phyloP scores from a whole-genome alignment of 2,329 filamentous ascomycete species.

The Lecanicillium sp. region DNA sequence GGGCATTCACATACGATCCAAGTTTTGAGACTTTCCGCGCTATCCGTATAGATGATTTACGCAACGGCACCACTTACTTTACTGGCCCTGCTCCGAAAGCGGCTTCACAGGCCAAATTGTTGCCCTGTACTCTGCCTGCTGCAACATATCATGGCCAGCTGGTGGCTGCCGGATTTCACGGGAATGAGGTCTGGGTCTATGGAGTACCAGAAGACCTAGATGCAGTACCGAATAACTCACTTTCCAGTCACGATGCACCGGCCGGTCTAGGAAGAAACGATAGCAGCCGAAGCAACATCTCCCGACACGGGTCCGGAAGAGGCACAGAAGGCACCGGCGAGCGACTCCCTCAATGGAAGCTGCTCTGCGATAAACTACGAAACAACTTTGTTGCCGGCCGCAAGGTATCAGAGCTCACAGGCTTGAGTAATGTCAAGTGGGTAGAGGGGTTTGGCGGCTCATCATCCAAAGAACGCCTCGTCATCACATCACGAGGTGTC shows the following conservation, averaged over 20 bases:
- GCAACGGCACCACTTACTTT: constrained; percentile 73
- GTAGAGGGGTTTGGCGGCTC: constrained; percentile 47
- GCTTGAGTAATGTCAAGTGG: constrained; percentile 64
- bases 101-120: constrained; percentile 45
- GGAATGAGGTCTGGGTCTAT: constrained; percentile 69
- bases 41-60: constrained; percentile 64
- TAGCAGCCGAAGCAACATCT: constrained; percentile 19
- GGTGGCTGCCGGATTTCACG: constrained; percentile 64
- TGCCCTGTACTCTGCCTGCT: constrained; percentile 62
- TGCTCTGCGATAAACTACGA: constrained; percentile 57
- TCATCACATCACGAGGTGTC: constrained; percentile 67
- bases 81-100: constrained; percentile 55
- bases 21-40: constrained; percentile 72
- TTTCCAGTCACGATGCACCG: constrained; percentile 12
- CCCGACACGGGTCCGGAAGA: constrained; percentile 23
- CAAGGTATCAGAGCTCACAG: constrained; percentile 55
- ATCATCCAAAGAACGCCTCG: constrained; percentile 46
- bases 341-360: constrained; percentile 58
- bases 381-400: constrained; percentile 64
- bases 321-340: constrained; percentile 19
- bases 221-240: constrained; percentile 39
- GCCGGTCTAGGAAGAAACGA: constrained; percentile 21
- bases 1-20: constrained; percentile 71
- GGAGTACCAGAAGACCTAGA: constrained; percentile 68
- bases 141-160: constrained; percentile 63